These are phyloP conservation scores for Lactifluus rugatus DNA, from an alignment of 768 basidiomycete genomes.

Conservation along the genomic window DNA sequence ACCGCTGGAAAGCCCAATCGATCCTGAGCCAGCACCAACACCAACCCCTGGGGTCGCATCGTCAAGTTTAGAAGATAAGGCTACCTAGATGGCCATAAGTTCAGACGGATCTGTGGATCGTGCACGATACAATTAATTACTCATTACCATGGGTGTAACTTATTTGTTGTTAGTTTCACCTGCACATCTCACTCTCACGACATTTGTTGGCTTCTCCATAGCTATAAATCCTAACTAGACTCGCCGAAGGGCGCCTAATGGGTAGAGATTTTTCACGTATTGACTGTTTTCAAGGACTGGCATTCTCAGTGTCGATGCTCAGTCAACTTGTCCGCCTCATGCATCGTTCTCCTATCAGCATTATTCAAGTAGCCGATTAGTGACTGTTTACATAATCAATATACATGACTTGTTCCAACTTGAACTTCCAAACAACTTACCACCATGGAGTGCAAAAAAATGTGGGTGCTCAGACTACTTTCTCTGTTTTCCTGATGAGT, in stretches of 20 bases:
- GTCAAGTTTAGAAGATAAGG: constrained; percentile 29
- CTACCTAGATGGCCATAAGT: constrained; percentile 5
- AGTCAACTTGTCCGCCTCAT: too few relatives aligned
- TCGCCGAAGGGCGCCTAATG: neutral
- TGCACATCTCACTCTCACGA: constrained; percentile 5
- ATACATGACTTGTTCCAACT: too few relatives aligned
- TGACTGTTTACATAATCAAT: too few relatives aligned
- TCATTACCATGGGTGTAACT: neutral
- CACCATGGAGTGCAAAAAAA: too few relatives aligned
- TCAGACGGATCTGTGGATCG: constrained; percentile 2
- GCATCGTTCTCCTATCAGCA: too few relatives aligned
- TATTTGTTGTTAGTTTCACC: constrained; percentile 1
- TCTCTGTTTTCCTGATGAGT: constrained; percentile 8
- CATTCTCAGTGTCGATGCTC: too few relatives aligned
- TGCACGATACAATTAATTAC: neutral
- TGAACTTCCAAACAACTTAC: too few relatives aligned
- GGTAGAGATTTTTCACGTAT: too few relatives aligned
- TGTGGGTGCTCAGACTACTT: neutral
- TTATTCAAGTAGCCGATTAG: too few relatives aligned
- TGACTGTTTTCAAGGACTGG: too few relatives aligned
- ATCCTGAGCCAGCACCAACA: constrained; percentile 26
- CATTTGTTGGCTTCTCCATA: neutral
- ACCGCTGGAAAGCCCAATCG: constrained; percentile 38
- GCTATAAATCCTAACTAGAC: neutral
- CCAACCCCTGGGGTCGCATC: constrained; percentile 44